Evolutionary conservation across 495 filamentous ascomycete genomes (phyloP).

Genomic region (Aspergillus sclerotiicarbonarius): DNA sequence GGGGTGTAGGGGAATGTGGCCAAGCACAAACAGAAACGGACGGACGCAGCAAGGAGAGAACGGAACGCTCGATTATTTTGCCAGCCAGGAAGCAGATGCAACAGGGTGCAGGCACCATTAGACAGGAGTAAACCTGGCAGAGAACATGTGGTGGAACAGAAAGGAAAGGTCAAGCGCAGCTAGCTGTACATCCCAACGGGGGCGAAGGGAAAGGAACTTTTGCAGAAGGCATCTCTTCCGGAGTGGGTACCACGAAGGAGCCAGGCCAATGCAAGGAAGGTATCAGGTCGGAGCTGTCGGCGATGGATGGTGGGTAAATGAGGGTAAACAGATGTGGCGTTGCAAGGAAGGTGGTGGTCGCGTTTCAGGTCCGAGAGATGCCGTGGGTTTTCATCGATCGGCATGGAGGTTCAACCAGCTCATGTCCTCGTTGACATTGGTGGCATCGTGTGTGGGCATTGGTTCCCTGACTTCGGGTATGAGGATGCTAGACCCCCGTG

Average conservation of each 20-base stretch:
- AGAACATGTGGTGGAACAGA: conserved; percentile 9
- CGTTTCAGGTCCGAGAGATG: background rate
- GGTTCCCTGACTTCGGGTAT: conserved; percentile 43
- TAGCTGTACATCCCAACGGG: conserved; percentile 14
- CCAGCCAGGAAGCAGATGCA: background rate
- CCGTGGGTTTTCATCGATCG: conserved; percentile 24
- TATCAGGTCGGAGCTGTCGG: background rate
- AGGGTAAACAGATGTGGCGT: background rate
- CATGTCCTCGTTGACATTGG: conserved; percentile 58
- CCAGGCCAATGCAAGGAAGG: conserved; percentile 4
- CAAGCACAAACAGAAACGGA: background rate
- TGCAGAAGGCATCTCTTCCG: background rate
- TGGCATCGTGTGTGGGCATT: conserved; percentile 27
- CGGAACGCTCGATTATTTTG: background rate
- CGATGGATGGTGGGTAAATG: background rate
- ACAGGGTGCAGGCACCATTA: background rate
- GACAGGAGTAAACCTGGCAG: background rate
- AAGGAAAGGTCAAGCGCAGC: conserved; percentile 9
- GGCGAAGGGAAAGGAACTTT: conserved; percentile 1
- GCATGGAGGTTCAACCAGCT: conserved; percentile 70
- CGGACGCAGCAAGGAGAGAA: background rate
- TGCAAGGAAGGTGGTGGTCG: background rate
- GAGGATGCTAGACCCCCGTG: conserved; percentile 35
- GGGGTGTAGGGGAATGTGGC: background rate
- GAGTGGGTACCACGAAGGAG: background rate